Conservation (phyloP, 1,284 basidiomycete species). For the Chondrostereum purpureum region DNA sequence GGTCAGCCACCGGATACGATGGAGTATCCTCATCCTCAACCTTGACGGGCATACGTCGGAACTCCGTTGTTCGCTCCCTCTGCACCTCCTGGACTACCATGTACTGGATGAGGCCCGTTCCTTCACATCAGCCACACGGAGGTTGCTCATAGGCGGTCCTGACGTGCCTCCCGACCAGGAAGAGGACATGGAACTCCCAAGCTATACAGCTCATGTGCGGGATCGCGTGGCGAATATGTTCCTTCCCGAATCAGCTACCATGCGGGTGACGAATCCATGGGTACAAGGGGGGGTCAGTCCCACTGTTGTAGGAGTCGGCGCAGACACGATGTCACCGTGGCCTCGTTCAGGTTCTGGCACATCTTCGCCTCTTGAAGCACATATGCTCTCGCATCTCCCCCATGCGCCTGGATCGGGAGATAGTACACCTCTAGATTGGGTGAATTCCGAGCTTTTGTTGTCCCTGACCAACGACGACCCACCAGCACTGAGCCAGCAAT, state of each 20-base stretch:
- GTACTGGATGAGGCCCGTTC: slow-evolving; percentile 71
- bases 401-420: slow-evolving; percentile 34
- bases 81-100: slow-evolving; percentile 72
- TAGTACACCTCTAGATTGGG: slow-evolving; percentile 61
- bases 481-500: slow-evolving; percentile 15
- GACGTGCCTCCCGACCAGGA: slow-evolving; percentile 36
- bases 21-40: slow-evolving; percentile 75
- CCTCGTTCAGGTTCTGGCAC: slow-evolving; percentile 22
- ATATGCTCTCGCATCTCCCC: slow-evolving; percentile 36
- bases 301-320: slow-evolving; percentile 15
- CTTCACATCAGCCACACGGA: slow-evolving; percentile 66
- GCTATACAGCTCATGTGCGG: slow-evolving; percentile 81
- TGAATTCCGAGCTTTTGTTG: slow-evolving; percentile 75
- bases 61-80: slow-evolving; percentile 83
- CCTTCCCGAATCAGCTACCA: slow-evolving; percentile 54
- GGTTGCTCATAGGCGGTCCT: slow-evolving; percentile 38
- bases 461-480: slow-evolving; percentile 41
- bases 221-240: slow-evolving; percentile 84
- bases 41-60: slow-evolving; percentile 87
- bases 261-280: slow-evolving; percentile 65
- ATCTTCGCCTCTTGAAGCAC: slow-evolving; percentile 29
- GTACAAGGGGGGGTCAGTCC: slow-evolving; percentile 34
- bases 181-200: slow-evolving; percentile 73
- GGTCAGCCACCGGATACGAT: slow-evolving; percentile 69
- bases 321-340: slow-evolving; percentile 15